These are phyloP conservation scores for Populus tremula DNA, from an alignment of 345 rosid genomes.

Conservation along the genomic window DNA sequence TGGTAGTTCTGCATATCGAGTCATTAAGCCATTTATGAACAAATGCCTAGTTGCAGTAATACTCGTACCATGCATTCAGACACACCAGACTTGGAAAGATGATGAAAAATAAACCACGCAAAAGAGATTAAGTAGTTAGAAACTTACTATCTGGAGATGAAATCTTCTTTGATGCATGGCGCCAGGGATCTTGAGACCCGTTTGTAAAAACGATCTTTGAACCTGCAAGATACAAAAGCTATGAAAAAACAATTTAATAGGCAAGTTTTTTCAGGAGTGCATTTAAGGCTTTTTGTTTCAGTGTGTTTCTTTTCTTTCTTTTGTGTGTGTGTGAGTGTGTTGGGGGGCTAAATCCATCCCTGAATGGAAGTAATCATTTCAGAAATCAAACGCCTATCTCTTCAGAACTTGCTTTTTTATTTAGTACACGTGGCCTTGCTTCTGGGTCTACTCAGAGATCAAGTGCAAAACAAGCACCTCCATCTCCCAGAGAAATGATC, in stretches of 20 bases:
- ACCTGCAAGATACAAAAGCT: slow-evolving; percentile 37
- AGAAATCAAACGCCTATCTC: no score
- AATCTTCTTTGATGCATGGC: slow-evolving; percentile 77
- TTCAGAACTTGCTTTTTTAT: background rate
- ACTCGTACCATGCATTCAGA: background rate
- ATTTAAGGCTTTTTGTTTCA: no score
- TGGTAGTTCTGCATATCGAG: background rate
- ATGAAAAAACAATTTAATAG: no score
- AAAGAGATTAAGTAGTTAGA: background rate
- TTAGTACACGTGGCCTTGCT: background rate
- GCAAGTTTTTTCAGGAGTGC: background rate
- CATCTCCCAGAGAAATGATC: background rate
- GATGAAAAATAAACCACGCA: background rate
- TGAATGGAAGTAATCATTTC: no score
- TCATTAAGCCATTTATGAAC: background rate
- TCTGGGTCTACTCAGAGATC: background rate
- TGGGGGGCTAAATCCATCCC: no score
- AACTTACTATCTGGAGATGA: slow-evolving; percentile 69
- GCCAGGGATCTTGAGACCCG: slow-evolving; percentile 97
- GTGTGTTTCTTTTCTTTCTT: no score
- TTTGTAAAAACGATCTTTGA: slow-evolving; percentile 79
- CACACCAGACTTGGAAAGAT: background rate
- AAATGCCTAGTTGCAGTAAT: background rate
- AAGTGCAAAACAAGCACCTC: background rate
- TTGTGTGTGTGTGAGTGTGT: no score